These are phyloP conservation scores for Rhodotorula sp. DNA, from an alignment of 1,284 basidiomycete species.

Conservation along the genomic window DNA sequence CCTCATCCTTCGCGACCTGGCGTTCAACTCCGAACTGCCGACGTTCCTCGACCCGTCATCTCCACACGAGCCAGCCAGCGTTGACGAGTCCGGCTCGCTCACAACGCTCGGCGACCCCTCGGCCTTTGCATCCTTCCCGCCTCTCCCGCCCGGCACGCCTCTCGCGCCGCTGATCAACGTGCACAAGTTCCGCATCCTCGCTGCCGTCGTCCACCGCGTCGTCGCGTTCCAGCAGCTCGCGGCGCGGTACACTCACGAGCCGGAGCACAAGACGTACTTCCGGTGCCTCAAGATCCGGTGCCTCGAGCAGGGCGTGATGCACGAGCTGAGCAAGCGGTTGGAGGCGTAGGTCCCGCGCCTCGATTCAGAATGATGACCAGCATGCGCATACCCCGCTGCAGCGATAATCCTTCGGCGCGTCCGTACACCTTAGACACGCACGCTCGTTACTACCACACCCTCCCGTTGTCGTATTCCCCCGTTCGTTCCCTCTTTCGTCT, in stretches of 20 bases:
- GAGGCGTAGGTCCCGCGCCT: slow-evolving; percentile 6
- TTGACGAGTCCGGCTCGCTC: slow-evolving; percentile 46
- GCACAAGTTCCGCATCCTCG: slow-evolving; percentile 78
- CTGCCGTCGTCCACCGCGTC: slow-evolving; percentile 71
- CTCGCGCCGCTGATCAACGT: slow-evolving; percentile 84
- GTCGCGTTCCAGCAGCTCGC: slow-evolving; percentile 79
- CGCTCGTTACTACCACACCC: too few species aligned
- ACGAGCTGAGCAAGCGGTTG: slow-evolving; percentile 5
- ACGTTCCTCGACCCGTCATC: slow-evolving; percentile 80
- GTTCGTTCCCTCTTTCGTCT: too few species aligned
- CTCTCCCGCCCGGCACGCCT: slow-evolving; percentile 63
- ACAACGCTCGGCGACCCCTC: slow-evolving; percentile 14
- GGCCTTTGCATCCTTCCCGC: slow-evolving; percentile 40
- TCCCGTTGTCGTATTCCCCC: too few species aligned
- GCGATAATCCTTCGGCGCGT: too few species aligned
- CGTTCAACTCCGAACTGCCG: slow-evolving; percentile 67
- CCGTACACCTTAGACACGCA: too few species aligned
- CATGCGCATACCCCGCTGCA: too few species aligned
- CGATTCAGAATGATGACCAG: too few species aligned
- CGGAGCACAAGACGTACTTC: slow-evolving; percentile 72
- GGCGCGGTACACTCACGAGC: slow-evolving; percentile 63
- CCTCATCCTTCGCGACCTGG: slow-evolving; percentile 73
- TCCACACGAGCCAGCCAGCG: slow-evolving; percentile 65
- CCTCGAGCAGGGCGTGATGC: slow-evolving; percentile 12
- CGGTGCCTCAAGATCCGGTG: slow-evolving; percentile 64